phyloP scores from a whole-genome alignment of 2,329 filamentous ascomycete genomes.

The Aspergillus unguis region DNA sequence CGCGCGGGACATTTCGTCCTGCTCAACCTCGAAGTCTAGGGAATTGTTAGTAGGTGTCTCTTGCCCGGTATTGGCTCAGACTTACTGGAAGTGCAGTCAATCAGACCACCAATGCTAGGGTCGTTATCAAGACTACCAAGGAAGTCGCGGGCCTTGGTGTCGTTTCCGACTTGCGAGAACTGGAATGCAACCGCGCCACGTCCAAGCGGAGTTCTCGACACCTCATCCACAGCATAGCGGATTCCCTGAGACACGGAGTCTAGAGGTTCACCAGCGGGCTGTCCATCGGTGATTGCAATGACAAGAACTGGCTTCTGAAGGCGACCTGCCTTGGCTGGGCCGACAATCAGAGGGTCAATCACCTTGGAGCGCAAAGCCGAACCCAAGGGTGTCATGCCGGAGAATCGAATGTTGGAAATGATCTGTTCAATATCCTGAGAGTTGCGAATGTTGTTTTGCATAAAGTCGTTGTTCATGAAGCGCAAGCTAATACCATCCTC shows the following conservation, averaged over 20 bases:
- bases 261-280: constrained; percentile 61
- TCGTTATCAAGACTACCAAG: constrained; percentile 63
- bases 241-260: constrained; percentile 58
- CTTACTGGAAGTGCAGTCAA: constrained; percentile 68
- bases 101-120: constrained; percentile 57
- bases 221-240: constrained; percentile 51
- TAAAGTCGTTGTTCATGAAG: constrained; percentile 64
- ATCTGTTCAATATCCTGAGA: constrained; percentile 58
- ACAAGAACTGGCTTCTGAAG: constrained; percentile 63
- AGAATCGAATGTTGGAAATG: constrained; percentile 59
- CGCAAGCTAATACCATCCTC: constrained; percentile 65
- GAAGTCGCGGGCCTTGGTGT: constrained; percentile 62
- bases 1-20: constrained; percentile 62
- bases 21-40: constrained; percentile 64
- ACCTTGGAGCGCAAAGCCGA: constrained; percentile 62
- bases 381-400: constrained; percentile 65
- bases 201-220: constrained; percentile 52
- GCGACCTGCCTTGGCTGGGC: constrained; percentile 50
- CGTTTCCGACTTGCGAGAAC: constrained; percentile 67
- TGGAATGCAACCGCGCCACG: constrained; percentile 62
- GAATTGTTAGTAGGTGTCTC: constrained; percentile 16
- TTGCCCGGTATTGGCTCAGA: constrained; percentile 10
- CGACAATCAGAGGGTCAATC: constrained; percentile 58
- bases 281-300: constrained; percentile 64
- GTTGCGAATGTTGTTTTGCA: constrained; percentile 54